A percentile compares a stretch with the other conserved stretches of the same genome.
These are phyloP conservation scores for Citrullus amarus DNA, from an alignment of 306 rosid species.

Conservation along the genomic window DNA sequence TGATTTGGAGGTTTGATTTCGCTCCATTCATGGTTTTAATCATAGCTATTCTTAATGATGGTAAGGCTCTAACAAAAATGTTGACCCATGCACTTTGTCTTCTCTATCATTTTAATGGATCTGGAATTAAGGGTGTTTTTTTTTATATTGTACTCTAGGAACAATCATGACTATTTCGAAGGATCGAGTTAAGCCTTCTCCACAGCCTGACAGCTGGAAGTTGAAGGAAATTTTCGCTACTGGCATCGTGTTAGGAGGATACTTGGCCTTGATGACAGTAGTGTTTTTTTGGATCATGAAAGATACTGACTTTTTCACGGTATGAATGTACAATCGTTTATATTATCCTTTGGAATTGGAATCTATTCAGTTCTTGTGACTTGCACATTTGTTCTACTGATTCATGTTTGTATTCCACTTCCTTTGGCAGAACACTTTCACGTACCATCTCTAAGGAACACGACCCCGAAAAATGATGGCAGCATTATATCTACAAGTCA, in stretches of 20 bases:
- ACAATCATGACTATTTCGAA: constrained; percentile 98
- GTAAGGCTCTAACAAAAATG: constrained; percentile 27
- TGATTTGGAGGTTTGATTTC: constrained; percentile 93
- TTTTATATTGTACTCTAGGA: constrained; percentile 28
- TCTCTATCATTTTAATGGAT: background rate
- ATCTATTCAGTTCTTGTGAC: background rate
- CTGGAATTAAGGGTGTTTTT: background rate
- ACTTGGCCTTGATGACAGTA: constrained; percentile 94
- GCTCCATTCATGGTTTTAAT: constrained; percentile 98
- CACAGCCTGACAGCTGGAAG: constrained; percentile 91
- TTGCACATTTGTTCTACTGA: background rate
- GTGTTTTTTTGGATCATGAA: constrained; percentile 71
- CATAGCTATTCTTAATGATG: constrained; percentile 88
- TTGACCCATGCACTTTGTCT: background rate
- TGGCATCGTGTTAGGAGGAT: constrained; percentile 89
- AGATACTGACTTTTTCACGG: constrained; percentile 70
- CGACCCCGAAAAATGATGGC: constrained; percentile 74
- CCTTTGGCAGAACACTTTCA: constrained; percentile 47
- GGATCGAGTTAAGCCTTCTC: constrained; percentile 97
- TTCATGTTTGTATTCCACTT: background rate
- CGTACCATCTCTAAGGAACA: constrained; percentile 24
- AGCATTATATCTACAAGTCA: constrained; percentile 94
- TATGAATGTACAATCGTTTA: constrained; percentile 18
- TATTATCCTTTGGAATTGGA: background rate
- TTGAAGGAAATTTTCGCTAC: constrained; percentile 92